phyloP scores from a whole-genome alignment of 768 basidiomycete genomes.

The Hortiboletus campestris region DNA sequence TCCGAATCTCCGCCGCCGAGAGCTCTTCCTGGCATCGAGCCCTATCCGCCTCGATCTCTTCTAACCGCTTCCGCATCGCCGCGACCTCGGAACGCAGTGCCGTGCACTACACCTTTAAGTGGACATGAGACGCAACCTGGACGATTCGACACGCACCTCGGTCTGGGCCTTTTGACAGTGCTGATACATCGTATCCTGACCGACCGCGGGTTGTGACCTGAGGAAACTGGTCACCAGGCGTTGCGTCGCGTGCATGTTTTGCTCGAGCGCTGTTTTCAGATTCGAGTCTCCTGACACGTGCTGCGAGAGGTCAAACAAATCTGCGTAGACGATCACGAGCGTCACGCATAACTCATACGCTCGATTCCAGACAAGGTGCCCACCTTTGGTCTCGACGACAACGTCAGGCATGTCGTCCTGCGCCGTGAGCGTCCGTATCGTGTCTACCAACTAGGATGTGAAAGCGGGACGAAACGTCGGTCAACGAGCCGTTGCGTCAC shows the following conservation, averaged over 20 bases:
- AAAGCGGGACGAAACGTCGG: background rate
- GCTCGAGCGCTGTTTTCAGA: conserved; percentile 45
- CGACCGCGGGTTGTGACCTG: conserved; percentile 31
- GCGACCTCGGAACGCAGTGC: conserved; percentile 59
- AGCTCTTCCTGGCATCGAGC: conserved; percentile 52
- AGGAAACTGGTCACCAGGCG: conserved; percentile 59
- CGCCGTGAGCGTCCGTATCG: conserved; percentile 58
- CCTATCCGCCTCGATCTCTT: conserved; percentile 48
- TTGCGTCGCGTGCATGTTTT: conserved; percentile 57
- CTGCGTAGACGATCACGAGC: conserved; percentile 12
- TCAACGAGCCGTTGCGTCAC: background rate
- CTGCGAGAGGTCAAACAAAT: conserved; percentile 33
- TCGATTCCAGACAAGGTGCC: background rate
- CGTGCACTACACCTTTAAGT: conserved; percentile 43
- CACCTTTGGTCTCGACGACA: conserved; percentile 44
- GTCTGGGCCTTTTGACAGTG: conserved; percentile 55
- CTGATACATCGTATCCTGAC: conserved; percentile 41
- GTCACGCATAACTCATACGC: background rate
- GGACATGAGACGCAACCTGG: background rate
- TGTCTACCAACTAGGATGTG: conserved; percentile 56
- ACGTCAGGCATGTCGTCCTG: conserved; percentile 48
- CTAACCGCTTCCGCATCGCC: conserved; percentile 46
- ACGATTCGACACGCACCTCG: conserved; percentile 45
- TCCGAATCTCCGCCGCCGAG: conserved; percentile 54
- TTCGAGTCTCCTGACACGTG: conserved; percentile 30